phyloP scores from a whole-genome alignment of 2,329 filamentous ascomycete genomes.

The Ophiocordyceps robertsii region DNA sequence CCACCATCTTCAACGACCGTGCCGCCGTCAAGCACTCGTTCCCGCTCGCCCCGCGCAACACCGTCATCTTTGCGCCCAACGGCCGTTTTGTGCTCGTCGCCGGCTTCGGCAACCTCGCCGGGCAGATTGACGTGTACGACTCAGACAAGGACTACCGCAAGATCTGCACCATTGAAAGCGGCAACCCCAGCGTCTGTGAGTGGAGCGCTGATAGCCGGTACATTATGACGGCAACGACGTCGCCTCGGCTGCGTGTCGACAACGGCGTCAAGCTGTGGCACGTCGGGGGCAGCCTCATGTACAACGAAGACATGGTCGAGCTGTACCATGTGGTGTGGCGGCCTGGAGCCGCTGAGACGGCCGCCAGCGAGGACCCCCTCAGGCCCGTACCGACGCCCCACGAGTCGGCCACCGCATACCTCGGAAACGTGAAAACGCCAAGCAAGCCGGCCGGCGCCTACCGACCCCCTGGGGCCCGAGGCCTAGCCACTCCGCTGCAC shows the following conservation, averaged over 20 bases:
- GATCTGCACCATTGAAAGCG: conserved; percentile 84
- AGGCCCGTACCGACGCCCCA: conserved; percentile 65
- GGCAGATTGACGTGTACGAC: conserved; percentile 96
- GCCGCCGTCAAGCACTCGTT: conserved; percentile 76
- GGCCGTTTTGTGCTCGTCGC: conserved; percentile 88
- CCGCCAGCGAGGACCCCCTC: conserved; percentile 56
- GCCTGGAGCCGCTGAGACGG: conserved; percentile 50
- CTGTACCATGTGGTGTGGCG: conserved; percentile 86
- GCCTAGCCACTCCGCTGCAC: conserved; percentile 74
- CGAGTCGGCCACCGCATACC: conserved; percentile 65
- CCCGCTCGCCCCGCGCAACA: conserved; percentile 79
- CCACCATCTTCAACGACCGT: conserved; percentile 89
- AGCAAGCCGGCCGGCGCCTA: conserved; percentile 97
- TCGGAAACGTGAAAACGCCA: conserved; percentile 81
- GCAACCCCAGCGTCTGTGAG: conserved; percentile 89
- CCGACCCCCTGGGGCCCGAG: conserved; percentile 84
- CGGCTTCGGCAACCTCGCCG: conserved; percentile 93
- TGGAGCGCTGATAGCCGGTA: conserved; percentile 96
- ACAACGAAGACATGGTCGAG: conserved; percentile 89
- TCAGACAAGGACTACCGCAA: conserved; percentile 88
- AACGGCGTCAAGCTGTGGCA: conserved; percentile 96
- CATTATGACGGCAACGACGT: conserved; percentile 95
- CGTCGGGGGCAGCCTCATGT: conserved; percentile 77
- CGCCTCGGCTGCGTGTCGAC: conserved; percentile 86
- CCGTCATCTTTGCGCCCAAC: conserved; percentile 85